phyloP scores from a whole-genome alignment of 306 rosid genomes.

The Citrullus amarus region DNA sequence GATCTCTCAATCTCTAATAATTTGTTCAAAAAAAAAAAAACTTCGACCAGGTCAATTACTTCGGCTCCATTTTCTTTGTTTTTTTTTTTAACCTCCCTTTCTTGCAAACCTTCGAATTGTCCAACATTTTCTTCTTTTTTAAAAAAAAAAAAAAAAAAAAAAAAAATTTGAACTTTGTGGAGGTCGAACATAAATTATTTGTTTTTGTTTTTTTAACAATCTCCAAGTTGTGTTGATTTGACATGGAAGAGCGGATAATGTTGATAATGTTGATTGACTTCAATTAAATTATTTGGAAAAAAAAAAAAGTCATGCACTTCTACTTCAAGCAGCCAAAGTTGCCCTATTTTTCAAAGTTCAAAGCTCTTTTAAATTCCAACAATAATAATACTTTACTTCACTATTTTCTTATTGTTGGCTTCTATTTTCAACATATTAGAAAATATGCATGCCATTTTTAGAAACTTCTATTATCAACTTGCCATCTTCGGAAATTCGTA shows the following conservation, averaged over 20 bases:
- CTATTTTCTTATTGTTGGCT: not conserved
- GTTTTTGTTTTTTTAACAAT: not conserved
- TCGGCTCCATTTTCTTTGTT: no score
- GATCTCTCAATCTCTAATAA: no score
- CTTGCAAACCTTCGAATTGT: no score
- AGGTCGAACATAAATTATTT: not conserved
- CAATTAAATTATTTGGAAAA: not conserved
- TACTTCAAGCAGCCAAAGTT: not conserved
- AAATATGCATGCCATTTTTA: not conserved
- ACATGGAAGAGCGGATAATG: not conserved
- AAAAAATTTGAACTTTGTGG: no score
- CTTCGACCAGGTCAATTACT: no score
- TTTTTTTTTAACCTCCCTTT: no score
- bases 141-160: no score
- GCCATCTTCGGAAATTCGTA: not conserved
- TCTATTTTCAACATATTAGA: constrained; percentile 3
- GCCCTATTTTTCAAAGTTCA: not conserved
- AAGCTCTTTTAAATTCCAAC: not conserved
- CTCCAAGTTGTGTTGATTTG: not conserved
- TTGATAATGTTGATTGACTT: not conserved
- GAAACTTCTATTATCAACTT: not conserved
- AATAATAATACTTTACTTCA: no score
- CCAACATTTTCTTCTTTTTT: no score
- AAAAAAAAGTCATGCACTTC: no score
- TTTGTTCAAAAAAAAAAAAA: no score